Percentiles rank a stretch among this genome's conserved stretches.
phyloP scores from a whole-genome alignment of 805 yeast species.

The Yarrowia keelungensis region DNA sequence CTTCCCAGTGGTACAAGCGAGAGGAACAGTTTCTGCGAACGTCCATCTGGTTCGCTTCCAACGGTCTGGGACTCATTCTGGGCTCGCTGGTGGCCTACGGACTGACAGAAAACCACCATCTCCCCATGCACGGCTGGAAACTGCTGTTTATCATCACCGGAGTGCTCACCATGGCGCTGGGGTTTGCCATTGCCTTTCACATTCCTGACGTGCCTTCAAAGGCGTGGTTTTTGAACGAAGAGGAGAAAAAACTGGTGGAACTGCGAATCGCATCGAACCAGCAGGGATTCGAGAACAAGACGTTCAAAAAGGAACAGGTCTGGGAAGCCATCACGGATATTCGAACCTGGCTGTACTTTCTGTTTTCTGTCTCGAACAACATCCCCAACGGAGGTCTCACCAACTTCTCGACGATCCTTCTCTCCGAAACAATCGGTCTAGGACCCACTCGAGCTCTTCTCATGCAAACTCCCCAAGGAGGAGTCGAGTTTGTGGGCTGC shows the following conservation, averaged over 20 bases:
- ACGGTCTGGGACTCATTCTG: conserved; percentile 56
- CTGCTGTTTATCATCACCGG: conserved; percentile 65
- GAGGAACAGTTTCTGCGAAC: conserved; percentile 56
- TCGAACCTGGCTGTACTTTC: conserved; percentile 59
- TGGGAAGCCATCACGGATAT: conserved; percentile 59
- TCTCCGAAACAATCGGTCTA: conserved; percentile 45
- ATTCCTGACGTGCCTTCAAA: conserved; percentile 63
- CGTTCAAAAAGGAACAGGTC: conserved; percentile 62
- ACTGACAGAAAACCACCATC: conserved; percentile 49
- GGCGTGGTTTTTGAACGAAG: conserved; percentile 57
- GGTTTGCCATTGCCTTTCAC: conserved; percentile 43
- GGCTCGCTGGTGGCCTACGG: conserved; percentile 64
- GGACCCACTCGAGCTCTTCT: conserved; percentile 47
- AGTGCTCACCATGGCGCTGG: conserved; percentile 57
- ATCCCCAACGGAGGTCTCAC: conserved; percentile 64
- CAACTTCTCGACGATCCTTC: conserved; percentile 56
- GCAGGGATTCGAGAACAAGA: conserved; percentile 63
- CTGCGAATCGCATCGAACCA: conserved; percentile 61
- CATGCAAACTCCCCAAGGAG: conserved; percentile 49
- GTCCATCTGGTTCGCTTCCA: conserved; percentile 54
- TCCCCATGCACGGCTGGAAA: conserved; percentile 57
- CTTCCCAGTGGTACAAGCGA: conserved; percentile 63
- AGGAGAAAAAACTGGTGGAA: conserved; percentile 57
- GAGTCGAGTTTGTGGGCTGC: conserved; percentile 47
- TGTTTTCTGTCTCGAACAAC: conserved; percentile 52